phyloP scores from a whole-genome alignment of 768 basidiomycete genomes.

The Ramaria sp. region DNA sequence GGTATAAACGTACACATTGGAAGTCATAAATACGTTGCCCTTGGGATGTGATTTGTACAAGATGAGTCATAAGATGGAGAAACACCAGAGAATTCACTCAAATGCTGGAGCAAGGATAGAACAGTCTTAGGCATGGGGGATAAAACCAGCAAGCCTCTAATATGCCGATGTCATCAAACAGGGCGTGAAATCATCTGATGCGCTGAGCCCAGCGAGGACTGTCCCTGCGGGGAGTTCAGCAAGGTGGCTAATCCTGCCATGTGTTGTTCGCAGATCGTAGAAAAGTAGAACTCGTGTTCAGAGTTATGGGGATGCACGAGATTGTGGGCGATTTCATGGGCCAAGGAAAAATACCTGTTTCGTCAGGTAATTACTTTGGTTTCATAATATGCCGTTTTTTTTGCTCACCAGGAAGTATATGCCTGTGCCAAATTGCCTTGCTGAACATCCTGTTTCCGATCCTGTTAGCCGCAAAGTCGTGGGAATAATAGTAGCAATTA shows the following conservation, averaged over 20 bases:
- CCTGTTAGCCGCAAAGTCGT: slow-evolving; percentile 2
- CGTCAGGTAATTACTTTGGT: background rate
- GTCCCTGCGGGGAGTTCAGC: background rate
- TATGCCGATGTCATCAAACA: no score
- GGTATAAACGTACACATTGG: no score
- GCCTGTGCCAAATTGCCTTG: slow-evolving; percentile 47
- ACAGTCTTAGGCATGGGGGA: no score
- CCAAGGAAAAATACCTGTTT: slow-evolving; percentile 77
- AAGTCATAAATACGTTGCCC: no score
- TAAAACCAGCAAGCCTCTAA: no score
- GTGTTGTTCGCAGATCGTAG: slow-evolving; percentile 69
- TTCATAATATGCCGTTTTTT: background rate
- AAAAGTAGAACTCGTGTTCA: slow-evolving; percentile 92
- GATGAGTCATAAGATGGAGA: no score
- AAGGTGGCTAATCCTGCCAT: slow-evolving; percentile 21
- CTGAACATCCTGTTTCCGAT: slow-evolving; percentile 64
- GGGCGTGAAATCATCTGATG: no score
- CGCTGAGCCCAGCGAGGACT: background rate
- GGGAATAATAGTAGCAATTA: background rate
- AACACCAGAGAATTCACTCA: no score
- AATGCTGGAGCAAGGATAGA: no score
- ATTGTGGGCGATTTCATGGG: slow-evolving; percentile 92
- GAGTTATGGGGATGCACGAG: slow-evolving; percentile 79
- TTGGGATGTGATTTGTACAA: no score
- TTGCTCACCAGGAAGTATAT: slow-evolving; percentile 64